These are phyloP conservation scores for Arthrobotrys sinensis DNA, from an alignment of 2,329 filamentous ascomycete genomes.

Conservation along the genomic window DNA sequence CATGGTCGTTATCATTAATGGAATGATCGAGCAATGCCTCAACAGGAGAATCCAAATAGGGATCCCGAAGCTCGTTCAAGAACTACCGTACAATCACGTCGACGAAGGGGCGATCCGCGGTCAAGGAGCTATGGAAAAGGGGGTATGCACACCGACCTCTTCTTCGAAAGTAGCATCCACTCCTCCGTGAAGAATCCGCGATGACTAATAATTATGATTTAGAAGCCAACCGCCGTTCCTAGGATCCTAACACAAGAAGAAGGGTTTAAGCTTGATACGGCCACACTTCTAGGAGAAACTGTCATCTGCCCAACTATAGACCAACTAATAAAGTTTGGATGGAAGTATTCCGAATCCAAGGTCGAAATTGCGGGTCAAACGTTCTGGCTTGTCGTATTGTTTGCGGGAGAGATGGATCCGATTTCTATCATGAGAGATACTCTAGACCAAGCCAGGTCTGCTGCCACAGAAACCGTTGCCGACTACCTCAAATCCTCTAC, in stretches of 20 bases:
- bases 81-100: neutral
- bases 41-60: neutral
- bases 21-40: constrained; percentile 12
- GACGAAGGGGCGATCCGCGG: neutral
- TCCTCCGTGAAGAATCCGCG: neutral
- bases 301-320: neutral
- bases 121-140: neutral
- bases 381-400: constrained; percentile 15
- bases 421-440: neutral
- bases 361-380: neutral
- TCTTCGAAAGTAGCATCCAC: neutral
- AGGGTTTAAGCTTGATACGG: neutral
- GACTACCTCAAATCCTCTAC: neutral
- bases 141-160: neutral
- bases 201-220: too few relatives aligned
- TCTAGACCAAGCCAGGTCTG: neutral
- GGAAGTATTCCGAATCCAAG: neutral
- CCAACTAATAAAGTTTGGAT: neutral
- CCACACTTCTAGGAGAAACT: neutral
- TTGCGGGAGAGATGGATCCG: constrained; percentile 3
- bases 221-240: neutral
- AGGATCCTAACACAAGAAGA: neutral
- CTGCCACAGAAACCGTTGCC: neutral
- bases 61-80: constrained; percentile 17
- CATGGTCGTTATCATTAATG: constrained; percentile 8